Evolutionary conservation across 108 stramenopile genomes (phyloP), one percentile per base, ranked within the genome.

Genomic region (Pelagomonas calceolata): DNA sequence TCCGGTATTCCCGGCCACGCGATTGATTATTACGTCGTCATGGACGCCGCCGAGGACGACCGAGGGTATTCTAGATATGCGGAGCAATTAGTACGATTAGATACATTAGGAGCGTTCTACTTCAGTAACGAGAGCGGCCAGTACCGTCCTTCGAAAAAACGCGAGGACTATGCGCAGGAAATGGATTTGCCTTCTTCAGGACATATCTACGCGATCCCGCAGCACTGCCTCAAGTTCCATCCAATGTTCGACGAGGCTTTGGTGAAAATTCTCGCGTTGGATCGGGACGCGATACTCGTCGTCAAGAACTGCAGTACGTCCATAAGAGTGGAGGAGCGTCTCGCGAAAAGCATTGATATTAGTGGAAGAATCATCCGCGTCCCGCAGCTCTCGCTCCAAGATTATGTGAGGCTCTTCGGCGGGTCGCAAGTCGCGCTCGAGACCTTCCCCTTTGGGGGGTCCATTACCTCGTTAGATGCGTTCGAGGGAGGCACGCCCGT

Each of bases 401-500:
- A 66, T 0, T 73, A 73, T 67, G 32, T 67, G 45, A 18, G 26
- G 4, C 67, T 73, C 26, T 31, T 73, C 21, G 26, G 33, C 32
- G 65, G 34, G 9, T 34, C 68, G 4, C 35, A 73, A 21, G 73
- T 73, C 68, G 64, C 60, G 4, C 36, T 73, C n/a, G 73, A 73
- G 34, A 60, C 73, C 9, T 73, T 33, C 63, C 73, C 73, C 21
- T 73, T 73, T 30, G 73, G 73, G 32, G 73, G 51, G 21, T 60
- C 51, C 21, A 60, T 60, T 26, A 60, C 51, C 21, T 26, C 21
- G 21, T 26, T 60, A 17, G 51, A 60, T 26, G 51, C 51, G 21
- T 60, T 60, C 51, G 51, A 60, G 51, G 51, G 21, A 26, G 51
- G 51, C 21, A 12, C 51, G 51, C 51, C 51, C 7, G 51, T 60